A percentile compares a stretch with the other conserved stretches of the same genome.
phyloP scores from a whole-genome alignment of 805 yeast species.

The Candida vaughaniae region DNA sequence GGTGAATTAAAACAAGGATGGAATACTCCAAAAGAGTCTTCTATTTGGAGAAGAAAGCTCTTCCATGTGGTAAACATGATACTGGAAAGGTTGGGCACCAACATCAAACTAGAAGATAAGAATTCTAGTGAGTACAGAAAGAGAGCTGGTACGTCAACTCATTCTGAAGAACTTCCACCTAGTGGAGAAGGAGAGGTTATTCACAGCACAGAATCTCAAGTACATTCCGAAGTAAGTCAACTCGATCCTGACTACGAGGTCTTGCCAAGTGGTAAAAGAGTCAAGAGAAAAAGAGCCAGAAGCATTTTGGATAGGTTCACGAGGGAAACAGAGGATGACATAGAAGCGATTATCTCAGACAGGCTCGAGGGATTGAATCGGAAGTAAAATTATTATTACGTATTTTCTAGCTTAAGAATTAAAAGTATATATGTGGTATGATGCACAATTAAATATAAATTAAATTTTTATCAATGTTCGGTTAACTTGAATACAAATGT shows the following conservation, averaged over 20 bases:
- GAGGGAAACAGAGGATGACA: conserved; percentile 32
- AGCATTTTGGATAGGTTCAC: conserved; percentile 9
- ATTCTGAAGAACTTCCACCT: conserved; percentile 51
- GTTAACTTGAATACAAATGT: conserved; percentile 55
- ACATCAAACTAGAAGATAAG: conserved; percentile 7
- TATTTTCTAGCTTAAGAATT: background rate
- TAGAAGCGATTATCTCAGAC: conserved; percentile 55
- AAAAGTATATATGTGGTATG: conserved; percentile 57
- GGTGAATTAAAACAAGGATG: conserved; percentile 76
- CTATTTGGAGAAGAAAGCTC: conserved; percentile 18
- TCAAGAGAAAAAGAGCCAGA: conserved; percentile 34
- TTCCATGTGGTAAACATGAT: conserved; percentile 4
- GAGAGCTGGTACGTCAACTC: conserved; percentile 48
- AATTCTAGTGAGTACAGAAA: conserved; percentile 44
- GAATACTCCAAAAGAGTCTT: conserved; percentile 57
- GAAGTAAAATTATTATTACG: background rate
- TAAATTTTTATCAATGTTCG: conserved; percentile 18
- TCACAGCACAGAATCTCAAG: conserved; percentile 26
- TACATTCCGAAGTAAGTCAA: background rate
- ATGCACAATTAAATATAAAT: conserved; percentile 45
- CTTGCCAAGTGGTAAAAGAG: conserved; percentile 72
- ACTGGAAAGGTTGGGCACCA: background rate
- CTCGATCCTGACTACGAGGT: conserved; percentile 43
- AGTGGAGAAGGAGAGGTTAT: conserved; percentile 36
- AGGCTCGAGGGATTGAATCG: conserved; percentile 25